These are phyloP conservation scores for Triticum urartu DNA, from an alignment of 176 grass and related monocot genomes.

Conservation along the genomic window DNA sequence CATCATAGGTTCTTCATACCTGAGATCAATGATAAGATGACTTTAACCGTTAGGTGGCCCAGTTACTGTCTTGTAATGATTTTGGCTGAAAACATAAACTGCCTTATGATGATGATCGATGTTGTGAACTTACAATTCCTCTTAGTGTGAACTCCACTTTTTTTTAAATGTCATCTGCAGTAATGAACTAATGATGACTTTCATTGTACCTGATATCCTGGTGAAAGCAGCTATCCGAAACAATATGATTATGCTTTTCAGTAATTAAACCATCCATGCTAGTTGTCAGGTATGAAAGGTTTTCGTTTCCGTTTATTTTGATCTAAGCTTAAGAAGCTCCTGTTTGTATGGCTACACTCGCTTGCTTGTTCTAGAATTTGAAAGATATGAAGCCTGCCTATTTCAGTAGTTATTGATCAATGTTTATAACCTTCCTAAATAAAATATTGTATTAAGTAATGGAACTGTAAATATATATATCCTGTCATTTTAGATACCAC, in stretches of 20 bases:
- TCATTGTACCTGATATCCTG: background rate
- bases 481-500: constrained; percentile 58
- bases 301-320: background rate
- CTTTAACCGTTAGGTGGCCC: background rate
- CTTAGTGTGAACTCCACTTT: background rate
- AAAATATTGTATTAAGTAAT: background rate
- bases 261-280: background rate
- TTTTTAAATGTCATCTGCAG: no score
- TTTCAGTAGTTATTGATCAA: background rate
- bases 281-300: no score
- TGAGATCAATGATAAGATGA: background rate
- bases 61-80: background rate
- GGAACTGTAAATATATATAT: background rate
- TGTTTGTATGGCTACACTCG: background rate
- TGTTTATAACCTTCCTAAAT: background rate
- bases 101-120: background rate
- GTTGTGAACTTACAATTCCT: background rate
- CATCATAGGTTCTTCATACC: background rate
- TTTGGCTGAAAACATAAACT: background rate
- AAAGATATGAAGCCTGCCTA: constrained; percentile 6
- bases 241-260: background rate
- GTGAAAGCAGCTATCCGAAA: background rate
- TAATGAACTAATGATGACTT: background rate
- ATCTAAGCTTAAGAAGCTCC: background rate
- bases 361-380: background rate